A percentile compares a stretch with the other conserved stretches of the same genome.
These are phyloP conservation scores for Thielaviopsis populi DNA, from an alignment of 2,329 filamentous ascomycete genomes.

Conservation along the genomic window DNA sequence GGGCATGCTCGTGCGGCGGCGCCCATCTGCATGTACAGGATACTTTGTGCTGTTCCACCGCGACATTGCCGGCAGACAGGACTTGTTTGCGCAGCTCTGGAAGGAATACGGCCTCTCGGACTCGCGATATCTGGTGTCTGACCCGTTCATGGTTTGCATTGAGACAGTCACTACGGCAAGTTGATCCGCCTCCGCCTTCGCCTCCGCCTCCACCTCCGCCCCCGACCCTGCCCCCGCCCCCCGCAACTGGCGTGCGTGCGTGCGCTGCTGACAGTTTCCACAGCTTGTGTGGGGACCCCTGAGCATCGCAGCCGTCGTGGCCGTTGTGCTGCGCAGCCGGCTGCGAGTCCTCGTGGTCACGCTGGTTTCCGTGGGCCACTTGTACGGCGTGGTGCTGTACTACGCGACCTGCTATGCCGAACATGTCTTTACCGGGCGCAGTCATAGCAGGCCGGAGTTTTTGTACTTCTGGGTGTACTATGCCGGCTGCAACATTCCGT, in stretches of 20 bases:
- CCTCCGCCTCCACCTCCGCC: no score
- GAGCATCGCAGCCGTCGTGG: constrained; percentile 33
- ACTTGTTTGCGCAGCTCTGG: constrained; percentile 73
- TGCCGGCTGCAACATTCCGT: constrained; percentile 44
- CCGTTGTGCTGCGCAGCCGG: constrained; percentile 30
- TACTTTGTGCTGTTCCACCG: constrained; percentile 63
- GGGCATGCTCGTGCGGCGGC: background rate
- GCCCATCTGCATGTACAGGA: constrained; percentile 31
- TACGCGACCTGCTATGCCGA: constrained; percentile 42
- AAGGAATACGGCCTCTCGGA: constrained; percentile 84
- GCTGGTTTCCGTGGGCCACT: constrained; percentile 36
- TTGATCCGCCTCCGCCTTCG: no score
- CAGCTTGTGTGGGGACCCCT: constrained; percentile 45
- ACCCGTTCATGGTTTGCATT: constrained; percentile 75
- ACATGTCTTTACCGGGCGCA: constrained; percentile 29
- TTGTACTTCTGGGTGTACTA: constrained; percentile 52
- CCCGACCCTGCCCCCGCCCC: background rate
- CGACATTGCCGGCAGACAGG: constrained; percentile 50
- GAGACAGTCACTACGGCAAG: constrained; percentile 67
- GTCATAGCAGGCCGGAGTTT: constrained; percentile 43
- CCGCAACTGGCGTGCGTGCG: no score
- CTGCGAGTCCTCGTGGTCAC: constrained; percentile 38
- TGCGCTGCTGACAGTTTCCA: no score
- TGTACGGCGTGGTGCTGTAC: constrained; percentile 49
- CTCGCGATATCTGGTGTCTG: constrained; percentile 69